Evolutionary conservation across 768 basidiomycete genomes (phyloP), one percentile per base, ranked within the genome.

Genomic region (Auricularia auricula-judae): DNA sequence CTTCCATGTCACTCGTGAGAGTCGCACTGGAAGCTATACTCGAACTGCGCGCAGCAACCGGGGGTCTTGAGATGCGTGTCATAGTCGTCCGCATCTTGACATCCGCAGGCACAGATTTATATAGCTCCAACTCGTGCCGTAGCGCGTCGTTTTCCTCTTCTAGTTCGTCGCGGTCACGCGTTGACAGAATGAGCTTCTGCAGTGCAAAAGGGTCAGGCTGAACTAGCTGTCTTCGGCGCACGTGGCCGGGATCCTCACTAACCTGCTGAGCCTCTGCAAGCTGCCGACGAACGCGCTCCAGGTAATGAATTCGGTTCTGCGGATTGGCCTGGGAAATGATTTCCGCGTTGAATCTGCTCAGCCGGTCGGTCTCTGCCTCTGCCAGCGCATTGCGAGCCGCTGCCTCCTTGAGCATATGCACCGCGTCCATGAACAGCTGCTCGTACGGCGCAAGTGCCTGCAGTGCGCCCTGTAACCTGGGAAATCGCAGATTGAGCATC

Each of bases 261-360:
- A 91, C 93, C 74, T 91, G 88, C 73, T 92, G 93, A 4, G 83
- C 80, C 64, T 91, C 86, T 2, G 90, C 84, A 61, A 95, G 76
- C 71, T 96, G 93, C 64, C 81, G 77, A 42, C 93, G 81, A 62
- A 97, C 84, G 63, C 86, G 81, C 65, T 95, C 94, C 16, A 97
- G 85, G 68, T 96, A 95, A 72, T 86, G 79, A 69, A 97, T 93
- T 65, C 86, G 84, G 74, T 96, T 93, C 1, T 85, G 84, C 8
- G 90, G 89, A 71, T 95, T 94, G 39, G 82, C 80, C 71, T 95
- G 93, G 0, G 91, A 85, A 18, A 93, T 76, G 65, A 96, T 88
- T 72, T 93, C 86, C 0, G 91, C 89, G 67, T 95, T 95, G 76
- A 92, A 88, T 70, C 80, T 81, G 68, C 88, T 86, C 53, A 96